Evolutionary conservation across 2,329 filamentous ascomycete genomes (phyloP).

Genomic region (Colletotrichum brevisporum): DNA sequence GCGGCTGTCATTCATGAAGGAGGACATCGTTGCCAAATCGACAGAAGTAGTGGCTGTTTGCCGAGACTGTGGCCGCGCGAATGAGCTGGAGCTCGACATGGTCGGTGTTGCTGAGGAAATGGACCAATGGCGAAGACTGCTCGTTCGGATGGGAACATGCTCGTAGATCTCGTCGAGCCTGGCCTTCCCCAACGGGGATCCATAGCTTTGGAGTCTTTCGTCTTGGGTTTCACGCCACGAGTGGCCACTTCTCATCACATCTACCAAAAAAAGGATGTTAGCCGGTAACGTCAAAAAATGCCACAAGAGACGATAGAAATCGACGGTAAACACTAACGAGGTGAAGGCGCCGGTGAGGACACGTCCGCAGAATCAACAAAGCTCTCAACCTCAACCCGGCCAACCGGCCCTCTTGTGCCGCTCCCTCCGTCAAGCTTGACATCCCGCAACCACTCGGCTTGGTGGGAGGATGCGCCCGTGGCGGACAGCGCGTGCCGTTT

Average conservation of each 20-base stretch:
- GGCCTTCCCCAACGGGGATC: constrained; percentile 44
- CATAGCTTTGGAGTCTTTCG: constrained; percentile 44
- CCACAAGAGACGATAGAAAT: constrained; percentile 20
- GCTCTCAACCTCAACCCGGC: constrained; percentile 40
- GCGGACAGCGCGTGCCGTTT: constrained; percentile 29
- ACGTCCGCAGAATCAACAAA: constrained; percentile 34
- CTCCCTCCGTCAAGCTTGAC: constrained; percentile 5
- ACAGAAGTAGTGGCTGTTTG: constrained; percentile 63
- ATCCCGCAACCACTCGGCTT: constrained; percentile 25
- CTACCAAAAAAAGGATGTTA: constrained; percentile 2
- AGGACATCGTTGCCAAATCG: constrained; percentile 50
- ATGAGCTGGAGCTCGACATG: constrained; percentile 57
- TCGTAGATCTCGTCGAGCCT: constrained; percentile 54
- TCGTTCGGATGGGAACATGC: constrained; percentile 52
- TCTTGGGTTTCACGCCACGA: constrained; percentile 35
- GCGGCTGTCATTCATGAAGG: constrained; percentile 34
- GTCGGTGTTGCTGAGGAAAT: constrained; percentile 58
- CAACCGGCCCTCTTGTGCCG: constrained; percentile 32
- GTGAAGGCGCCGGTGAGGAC: constrained; percentile 42
- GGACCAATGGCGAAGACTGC: constrained; percentile 58
- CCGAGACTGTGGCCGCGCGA: constrained; percentile 56
- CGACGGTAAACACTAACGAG: constrained; percentile 45
- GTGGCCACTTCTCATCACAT: constrained; percentile 40
- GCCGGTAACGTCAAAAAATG: background rate
- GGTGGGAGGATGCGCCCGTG: constrained; percentile 16